A percentile compares a stretch with the other conserved stretches of the same genome.
Evolutionary conservation across 306 rosid species (phyloP).

Genomic region (Pyrus pyrifolia): DNA sequence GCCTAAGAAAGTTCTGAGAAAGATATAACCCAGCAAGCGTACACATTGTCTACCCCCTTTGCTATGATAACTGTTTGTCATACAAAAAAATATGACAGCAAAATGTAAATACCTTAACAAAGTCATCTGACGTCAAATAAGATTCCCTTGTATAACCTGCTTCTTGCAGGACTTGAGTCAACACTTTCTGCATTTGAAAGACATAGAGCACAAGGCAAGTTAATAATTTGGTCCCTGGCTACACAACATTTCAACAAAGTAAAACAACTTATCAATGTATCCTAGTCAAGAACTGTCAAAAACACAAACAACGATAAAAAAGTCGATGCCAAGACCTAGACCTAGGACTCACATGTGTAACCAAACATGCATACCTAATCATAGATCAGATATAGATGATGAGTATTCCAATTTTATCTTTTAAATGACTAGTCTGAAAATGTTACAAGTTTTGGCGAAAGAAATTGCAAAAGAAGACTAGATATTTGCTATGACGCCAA

Average conservation of each 20-base stretch:
- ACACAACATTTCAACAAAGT: neutral
- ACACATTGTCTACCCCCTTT: neutral
- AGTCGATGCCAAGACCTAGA: neutral
- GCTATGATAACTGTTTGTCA: neutral
- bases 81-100: neutral
- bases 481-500: too few species aligned
- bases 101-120: slow-evolving; percentile 50
- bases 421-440: neutral
- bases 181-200: slow-evolving; percentile 49
- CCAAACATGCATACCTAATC: neutral
- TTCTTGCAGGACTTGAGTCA: slow-evolving; percentile 60
- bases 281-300: neutral
- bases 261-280: neutral
- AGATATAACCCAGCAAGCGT: neutral
- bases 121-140: slow-evolving; percentile 58
- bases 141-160: slow-evolving; percentile 74
- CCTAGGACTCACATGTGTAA: neutral
- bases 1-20: neutral
- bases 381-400: neutral
- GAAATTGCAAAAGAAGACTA: too few species aligned
- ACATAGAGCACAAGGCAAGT: neutral
- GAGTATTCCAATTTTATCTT: neutral
- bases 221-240: neutral
- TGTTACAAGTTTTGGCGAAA: too few species aligned
- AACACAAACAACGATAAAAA: neutral